Percentiles rank a stretch among this genome's conserved stretches.
phyloP scores from a whole-genome alignment of 2,329 filamentous ascomycete genomes.

The Cercospora sesami region DNA sequence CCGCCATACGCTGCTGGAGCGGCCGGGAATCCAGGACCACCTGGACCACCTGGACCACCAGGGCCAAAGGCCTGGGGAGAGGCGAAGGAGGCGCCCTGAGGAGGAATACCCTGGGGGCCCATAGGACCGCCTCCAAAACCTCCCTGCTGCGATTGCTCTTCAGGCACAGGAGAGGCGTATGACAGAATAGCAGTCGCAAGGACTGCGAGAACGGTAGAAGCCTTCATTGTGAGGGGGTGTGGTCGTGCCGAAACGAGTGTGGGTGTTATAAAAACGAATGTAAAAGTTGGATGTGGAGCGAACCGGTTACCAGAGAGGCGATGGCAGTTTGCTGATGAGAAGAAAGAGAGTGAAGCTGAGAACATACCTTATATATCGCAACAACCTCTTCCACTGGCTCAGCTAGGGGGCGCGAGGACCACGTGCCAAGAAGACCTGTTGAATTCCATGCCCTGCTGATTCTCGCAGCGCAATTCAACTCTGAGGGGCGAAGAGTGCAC shows the following conservation, averaged over 20 bases:
- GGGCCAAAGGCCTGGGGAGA: too few relatives aligned
- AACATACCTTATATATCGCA: conserved; percentile 18
- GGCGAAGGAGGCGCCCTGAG: too few relatives aligned
- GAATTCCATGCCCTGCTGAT: conserved; percentile 16
- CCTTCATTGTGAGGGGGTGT: conserved; percentile 16
- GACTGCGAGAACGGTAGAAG: conserved; percentile 18
- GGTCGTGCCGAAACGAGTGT: conserved; percentile 9
- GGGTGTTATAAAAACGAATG: conserved; percentile 20
- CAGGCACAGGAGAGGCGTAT: conserved; percentile 17
- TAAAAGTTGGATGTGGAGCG: conserved; percentile 23
- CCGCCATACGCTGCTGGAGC: too few relatives aligned
- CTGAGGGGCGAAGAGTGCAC: conserved; percentile 8
- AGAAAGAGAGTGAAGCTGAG: not conserved
- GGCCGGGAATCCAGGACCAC: too few relatives aligned
- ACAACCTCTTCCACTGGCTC: conserved; percentile 6
- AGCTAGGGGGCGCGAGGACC: conserved; percentile 7
- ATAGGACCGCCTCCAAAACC: not conserved
- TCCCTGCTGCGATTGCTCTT: conserved; percentile 3
- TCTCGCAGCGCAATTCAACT: conserved; percentile 22
- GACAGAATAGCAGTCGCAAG: conserved; percentile 19
- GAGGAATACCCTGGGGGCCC: too few relatives aligned
- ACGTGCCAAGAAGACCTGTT: conserved; percentile 20
- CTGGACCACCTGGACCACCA: too few relatives aligned
- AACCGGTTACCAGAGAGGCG: conserved; percentile 18
- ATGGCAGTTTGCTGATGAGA: conserved; percentile 21